Conservation (phyloP, 257 asterid genomes). For the Petrea volubilis region DNA sequence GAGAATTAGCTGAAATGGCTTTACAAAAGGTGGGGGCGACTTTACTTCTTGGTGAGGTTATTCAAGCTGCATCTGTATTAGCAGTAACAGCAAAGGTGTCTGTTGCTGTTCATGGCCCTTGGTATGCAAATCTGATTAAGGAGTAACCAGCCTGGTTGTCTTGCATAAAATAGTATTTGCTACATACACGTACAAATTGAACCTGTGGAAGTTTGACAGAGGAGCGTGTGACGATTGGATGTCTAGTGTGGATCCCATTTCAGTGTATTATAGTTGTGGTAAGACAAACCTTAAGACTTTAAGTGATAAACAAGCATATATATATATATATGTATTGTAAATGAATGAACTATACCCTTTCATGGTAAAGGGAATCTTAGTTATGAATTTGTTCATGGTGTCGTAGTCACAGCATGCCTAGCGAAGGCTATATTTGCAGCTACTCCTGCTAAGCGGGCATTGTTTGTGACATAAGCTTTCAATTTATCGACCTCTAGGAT, state of each 20-base stretch:
- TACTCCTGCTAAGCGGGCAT: no score
- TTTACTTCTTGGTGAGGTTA: constrained; percentile 39
- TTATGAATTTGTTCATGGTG: no score
- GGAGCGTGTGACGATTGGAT: background rate
- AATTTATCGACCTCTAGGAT: no score
- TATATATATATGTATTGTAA: no score
- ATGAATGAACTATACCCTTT: no score
- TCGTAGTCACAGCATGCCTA: no score
- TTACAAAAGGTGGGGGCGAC: constrained; percentile 58
- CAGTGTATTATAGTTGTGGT: background rate
- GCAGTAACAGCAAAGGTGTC: constrained; percentile 49
- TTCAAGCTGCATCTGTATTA: constrained; percentile 41
- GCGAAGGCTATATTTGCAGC: no score
- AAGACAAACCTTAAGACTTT: no score
- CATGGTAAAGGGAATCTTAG: no score
- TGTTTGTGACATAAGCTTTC: no score
- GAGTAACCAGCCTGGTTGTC: background rate
- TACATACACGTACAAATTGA: background rate
- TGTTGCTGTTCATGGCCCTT: constrained; percentile 52
- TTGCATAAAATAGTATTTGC: constrained; percentile 4
- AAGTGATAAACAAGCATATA: no score
- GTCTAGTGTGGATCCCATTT: background rate
- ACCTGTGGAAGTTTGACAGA: background rate
- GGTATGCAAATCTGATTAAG: constrained; percentile 45
- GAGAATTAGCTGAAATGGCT: constrained; percentile 46